These are phyloP conservation scores for Phaeotremella fagi DNA, from an alignment of 768 basidiomycete genomes.

Conservation along the genomic window DNA sequence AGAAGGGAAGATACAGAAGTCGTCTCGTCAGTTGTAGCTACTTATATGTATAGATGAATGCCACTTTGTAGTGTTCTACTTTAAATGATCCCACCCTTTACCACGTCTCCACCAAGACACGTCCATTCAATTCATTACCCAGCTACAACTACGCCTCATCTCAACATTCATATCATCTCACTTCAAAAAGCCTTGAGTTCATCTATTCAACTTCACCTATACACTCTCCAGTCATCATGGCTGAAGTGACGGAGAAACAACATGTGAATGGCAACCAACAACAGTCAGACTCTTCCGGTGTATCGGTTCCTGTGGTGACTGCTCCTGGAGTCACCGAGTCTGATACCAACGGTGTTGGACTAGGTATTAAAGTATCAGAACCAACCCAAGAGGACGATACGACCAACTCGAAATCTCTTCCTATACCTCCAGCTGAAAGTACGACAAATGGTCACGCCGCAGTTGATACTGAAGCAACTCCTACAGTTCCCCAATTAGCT, in stretches of 20 bases:
- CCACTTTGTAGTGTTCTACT: background rate
- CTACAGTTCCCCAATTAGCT: background rate
- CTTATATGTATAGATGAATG: background rate
- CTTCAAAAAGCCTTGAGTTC: too few species aligned
- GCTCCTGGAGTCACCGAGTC: background rate
- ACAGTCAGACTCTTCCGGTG: too few species aligned
- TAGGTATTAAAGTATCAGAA: background rate
- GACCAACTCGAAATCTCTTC: background rate
- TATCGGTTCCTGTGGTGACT: too few species aligned
- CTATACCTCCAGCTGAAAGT: background rate
- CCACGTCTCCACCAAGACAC: background rate
- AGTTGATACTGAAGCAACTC: background rate
- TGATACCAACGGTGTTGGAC: background rate
- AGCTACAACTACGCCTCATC: too few species aligned
- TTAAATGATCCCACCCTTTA: background rate
- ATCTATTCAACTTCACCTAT: too few species aligned
- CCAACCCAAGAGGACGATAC: background rate
- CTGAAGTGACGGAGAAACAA: background rate
- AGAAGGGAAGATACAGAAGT: background rate
- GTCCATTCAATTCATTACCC: too few species aligned
- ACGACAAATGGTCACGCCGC: background rate
- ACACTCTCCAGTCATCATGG: too few species aligned
- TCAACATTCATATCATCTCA: too few species aligned
- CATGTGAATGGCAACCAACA: background rate
- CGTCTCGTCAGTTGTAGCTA: background rate